Conservation (phyloP, 257 asterid species). For the Coffea eugenioides region DNA sequence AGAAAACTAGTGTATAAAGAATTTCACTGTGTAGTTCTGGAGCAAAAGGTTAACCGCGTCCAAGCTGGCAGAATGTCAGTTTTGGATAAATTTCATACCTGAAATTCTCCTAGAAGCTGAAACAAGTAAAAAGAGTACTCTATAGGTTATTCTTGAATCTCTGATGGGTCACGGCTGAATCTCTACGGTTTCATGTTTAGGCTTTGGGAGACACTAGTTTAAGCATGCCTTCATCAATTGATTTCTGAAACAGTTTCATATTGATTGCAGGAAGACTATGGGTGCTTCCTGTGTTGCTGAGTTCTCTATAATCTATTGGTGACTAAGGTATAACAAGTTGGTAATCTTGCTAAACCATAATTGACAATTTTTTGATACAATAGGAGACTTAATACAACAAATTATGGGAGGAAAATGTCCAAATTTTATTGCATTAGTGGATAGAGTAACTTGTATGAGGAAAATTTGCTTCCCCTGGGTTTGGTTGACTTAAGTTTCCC, state of each 20-base stretch:
- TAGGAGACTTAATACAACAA: not conserved
- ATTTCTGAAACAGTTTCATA: conserved; percentile 13
- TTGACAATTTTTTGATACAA: not conserved
- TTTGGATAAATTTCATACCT: not conserved
- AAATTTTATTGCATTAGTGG: not conserved
- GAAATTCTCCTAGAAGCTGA: not conserved
- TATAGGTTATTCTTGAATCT: not conserved
- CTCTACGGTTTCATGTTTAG: not conserved
- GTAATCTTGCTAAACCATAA: not conserved
- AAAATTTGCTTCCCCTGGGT: not conserved
- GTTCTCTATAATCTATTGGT: conserved; percentile 4
- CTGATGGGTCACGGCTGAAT: not conserved
- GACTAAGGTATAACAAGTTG: conserved; percentile 5
- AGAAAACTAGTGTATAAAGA: not conserved
- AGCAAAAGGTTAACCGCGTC: not conserved
- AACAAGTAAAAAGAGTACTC: not conserved
- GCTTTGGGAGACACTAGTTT: not conserved
- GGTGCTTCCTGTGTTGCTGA: conserved; percentile 24
- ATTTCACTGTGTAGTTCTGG: not conserved
- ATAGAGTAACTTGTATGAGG: not conserved
- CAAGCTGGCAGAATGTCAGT: not conserved
- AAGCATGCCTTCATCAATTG: conserved; percentile 7
- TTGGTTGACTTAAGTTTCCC: not conserved
- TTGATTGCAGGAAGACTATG: conserved; percentile 7
- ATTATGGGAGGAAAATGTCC: not conserved